Base-by-base conservation (phyloP, 2,329 filamentous ascomycete genomes). In the Xylaria sp. region DNA sequence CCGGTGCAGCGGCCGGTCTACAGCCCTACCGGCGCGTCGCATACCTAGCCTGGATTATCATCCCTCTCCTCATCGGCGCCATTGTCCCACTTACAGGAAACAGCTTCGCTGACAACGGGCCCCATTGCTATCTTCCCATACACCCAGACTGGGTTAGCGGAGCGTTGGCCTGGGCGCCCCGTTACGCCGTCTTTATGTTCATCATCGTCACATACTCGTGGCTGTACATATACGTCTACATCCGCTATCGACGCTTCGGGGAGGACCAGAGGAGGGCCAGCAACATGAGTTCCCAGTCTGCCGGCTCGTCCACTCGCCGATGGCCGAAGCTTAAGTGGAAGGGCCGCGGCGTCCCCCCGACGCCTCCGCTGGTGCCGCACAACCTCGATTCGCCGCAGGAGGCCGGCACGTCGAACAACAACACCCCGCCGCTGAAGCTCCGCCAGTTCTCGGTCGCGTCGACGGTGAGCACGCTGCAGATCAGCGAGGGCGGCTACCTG, bases 131-230 rank as follows among this genome's bases (percentile, higher is more conserved):
- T 69, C 82, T 94, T 2, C 90, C 92, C 0, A 81, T 87, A 17
- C 83, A 86, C 3, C 89, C 90, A 0, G 84, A 85, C 68, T 94
- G 92, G 92, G 90, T 90, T 70, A 85, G 89, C 51, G 81, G 90
- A 17, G 88, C 86, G 0, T 81, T 94, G 2, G 86, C 87, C 65
- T 95, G 92, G 92, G 84, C 92, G 7, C 92, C 92, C 42, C 85
- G 92, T 58, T 93, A 93, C 71, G 72, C 92, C 42, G 89, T 93
- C 60, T 88, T 92, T 71, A 75, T 85, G 8, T 81, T 85, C 30
- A 91, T 94, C 70, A 79, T 93, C 39, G 78, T 83, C 32, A 86
- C 92, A 1, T 93, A 93, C 57, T 81, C 86, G 27, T 87, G 86
- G 6, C 89, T 94, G n/a, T 94, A 94, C 76, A 75, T 88, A 11